Conservation (phyloP, 1,139 yeast genomes). For the Debaryomyces nepalensis region DNA sequence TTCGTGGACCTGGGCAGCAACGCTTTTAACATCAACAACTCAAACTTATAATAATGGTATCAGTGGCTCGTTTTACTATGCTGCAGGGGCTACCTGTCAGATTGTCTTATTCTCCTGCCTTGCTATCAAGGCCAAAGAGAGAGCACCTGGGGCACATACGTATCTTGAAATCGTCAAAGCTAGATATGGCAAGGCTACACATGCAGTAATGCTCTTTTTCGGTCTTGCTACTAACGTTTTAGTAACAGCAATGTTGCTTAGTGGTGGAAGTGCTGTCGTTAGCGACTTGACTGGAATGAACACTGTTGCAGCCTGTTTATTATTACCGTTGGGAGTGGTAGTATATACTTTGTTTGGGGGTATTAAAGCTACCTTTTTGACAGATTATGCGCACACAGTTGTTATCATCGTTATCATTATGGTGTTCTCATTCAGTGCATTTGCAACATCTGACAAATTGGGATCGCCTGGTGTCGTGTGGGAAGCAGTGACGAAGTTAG, state of each 20-base stretch:
- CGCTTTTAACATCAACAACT: conserved; percentile 75
- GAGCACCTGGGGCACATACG: conserved; percentile 63
- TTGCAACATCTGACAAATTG: conserved; percentile 60
- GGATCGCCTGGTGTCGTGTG: conserved; percentile 86
- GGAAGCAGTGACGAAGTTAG: conserved; percentile 67
- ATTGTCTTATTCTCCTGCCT: conserved; percentile 55
- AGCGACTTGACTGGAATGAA: conserved; percentile 81
- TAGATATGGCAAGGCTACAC: conserved; percentile 62
- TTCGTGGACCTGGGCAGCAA: conserved; percentile 96
- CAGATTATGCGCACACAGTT: conserved; percentile 80
- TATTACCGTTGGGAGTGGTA: conserved; percentile 82
- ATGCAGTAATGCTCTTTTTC: conserved; percentile 70
- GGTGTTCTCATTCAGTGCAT: conserved; percentile 65
- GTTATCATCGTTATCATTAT: conserved; percentile 64
- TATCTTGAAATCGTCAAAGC: conserved; percentile 57
- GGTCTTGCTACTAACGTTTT: conserved; percentile 86
- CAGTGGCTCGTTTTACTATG: conserved; percentile 56
- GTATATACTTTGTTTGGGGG: conserved; percentile 88
- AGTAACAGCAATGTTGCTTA: conserved; percentile 85
- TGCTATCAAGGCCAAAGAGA: conserved; percentile 60
- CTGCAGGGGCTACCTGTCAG: conserved; percentile 60
- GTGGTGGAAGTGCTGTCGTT: conserved; percentile 86
- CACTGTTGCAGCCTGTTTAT: conserved; percentile 77
- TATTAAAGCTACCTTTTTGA: conserved; percentile 84
- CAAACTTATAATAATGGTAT: conserved; percentile 80